Conservation (phyloP, 192 early-diverging fungal genomes). For the Coemansia sp. region DNA sequence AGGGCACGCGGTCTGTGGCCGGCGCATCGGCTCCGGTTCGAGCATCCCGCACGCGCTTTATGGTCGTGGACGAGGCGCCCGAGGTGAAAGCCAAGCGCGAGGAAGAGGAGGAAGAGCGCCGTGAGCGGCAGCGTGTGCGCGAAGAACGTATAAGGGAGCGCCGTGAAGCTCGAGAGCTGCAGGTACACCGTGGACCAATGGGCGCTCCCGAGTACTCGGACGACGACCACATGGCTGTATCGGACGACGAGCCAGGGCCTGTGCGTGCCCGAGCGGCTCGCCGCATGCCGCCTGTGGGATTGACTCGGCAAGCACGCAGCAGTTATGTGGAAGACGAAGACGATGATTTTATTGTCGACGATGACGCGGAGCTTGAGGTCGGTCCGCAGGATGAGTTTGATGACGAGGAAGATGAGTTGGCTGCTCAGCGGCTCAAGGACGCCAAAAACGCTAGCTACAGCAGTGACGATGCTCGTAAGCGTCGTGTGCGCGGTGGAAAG, state of each 20-base stretch:
- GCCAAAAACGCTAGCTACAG: constrained; percentile 27
- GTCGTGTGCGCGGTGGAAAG: constrained; percentile 22
- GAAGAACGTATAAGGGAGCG: constrained; percentile 45
- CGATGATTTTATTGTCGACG: constrained; percentile 51
- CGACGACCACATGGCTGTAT: constrained; percentile 6
- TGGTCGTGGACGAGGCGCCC: constrained; percentile 43
- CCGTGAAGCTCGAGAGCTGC: constrained; percentile 28
- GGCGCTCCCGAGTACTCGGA: constrained; percentile 33
- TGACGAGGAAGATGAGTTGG: constrained; percentile 44
- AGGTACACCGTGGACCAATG: constrained; percentile 11
- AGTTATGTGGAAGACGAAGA: constrained; percentile 45
- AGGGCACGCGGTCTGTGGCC: neutral
- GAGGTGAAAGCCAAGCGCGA: constrained; percentile 38
- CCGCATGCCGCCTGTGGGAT: constrained; percentile 9
- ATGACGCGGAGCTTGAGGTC: constrained; percentile 50
- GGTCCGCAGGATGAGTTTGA: constrained; percentile 51
- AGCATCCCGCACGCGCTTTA: constrained; percentile 38
- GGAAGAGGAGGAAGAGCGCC: constrained; percentile 39
- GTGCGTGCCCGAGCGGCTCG: constrained; percentile 7
- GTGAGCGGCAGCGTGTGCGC: constrained; percentile 43
- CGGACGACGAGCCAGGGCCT: constrained; percentile 1
- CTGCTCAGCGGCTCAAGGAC: constrained; percentile 26
- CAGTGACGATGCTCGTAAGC: constrained; percentile 22
- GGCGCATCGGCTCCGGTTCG: constrained; percentile 2
- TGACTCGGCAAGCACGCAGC: constrained; percentile 5